Evolutionary conservation across 345 rosid genomes (phyloP), one percentile per base, ranked within the genome.

Genomic region (Microcos paniculata): DNA sequence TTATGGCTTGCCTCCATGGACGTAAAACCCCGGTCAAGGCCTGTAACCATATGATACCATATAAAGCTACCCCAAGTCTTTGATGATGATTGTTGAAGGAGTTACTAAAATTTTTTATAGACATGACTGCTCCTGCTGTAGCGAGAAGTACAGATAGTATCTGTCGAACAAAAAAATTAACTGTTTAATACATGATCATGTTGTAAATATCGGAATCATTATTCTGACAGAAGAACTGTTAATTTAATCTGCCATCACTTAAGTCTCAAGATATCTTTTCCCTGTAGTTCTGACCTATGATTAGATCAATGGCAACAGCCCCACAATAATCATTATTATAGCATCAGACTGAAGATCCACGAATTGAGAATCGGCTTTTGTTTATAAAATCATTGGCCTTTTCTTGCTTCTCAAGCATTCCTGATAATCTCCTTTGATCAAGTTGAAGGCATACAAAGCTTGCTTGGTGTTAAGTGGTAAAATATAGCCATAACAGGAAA

Each of bases 11-110:
- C 98, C 96, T 92, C 12, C 78, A 64, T 31, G 97, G 96, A 78
- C 91, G 82, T 64, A 89, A 62, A 57, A 90, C 72, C 30, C 94
- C 96, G 13, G 83, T 61, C 31, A 94, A 53, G 72, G 86, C 87
- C 82, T 92, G 98, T 81, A 94, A 66, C 97, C 96, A 94, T 76
- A 91, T 84, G 66, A 92, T 82, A 30, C 85, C 97, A 61, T 91
- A 92, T 24, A 91, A 73, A 2, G 81, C 91, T 31, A 91, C 74
- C 14, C 97, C 97, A 28, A 94, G 78, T 82, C 88, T 91, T 87
- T 91, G 98, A 82, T 94, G 98, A 79, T 79, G 80, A 79, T 94
- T 94, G 77, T 84, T 79, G 83, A 94, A 94, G 46, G 90, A 79
- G 72, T 94, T 94, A 77, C 78, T 85, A 79, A 94, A 87, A 81